Percentiles rank a stretch among this genome's conserved stretches.
Evolutionary conservation across 768 basidiomycete species (phyloP).

Genomic region (Termitomyces sp.): DNA sequence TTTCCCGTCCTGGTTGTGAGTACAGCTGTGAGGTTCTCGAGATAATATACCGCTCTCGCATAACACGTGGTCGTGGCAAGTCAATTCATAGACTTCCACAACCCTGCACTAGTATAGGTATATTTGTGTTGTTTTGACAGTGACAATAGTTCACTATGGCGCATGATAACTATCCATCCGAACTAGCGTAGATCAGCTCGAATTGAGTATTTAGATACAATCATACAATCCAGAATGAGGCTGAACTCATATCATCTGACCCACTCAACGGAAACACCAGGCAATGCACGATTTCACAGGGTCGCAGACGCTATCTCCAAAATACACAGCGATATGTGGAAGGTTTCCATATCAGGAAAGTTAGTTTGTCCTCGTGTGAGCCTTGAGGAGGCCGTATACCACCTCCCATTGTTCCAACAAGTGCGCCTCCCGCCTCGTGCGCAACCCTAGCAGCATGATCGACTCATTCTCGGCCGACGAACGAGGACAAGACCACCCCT

Average conservation of each 20-base stretch:
- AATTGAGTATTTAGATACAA: background rate
- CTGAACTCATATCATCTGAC: slow-evolving; percentile 2
- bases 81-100: background rate
- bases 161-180: background rate
- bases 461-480: background rate
- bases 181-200: background rate
- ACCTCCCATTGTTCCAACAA: slow-evolving; percentile 6
- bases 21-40: background rate
- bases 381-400: slow-evolving; percentile 5
- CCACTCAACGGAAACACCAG: background rate
- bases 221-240: background rate
- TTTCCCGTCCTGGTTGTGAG: too few species aligned
- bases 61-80: background rate
- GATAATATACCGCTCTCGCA: background rate
- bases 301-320: background rate
- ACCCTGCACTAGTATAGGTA: background rate
- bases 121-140: background rate
- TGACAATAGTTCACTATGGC: background rate
- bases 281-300: slow-evolving; percentile 4
- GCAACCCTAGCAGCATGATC: slow-evolving; percentile 1
- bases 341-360: slow-evolving; percentile 4
- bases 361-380: slow-evolving; percentile 6
- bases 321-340: background rate
- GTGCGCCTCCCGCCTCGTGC: slow-evolving; percentile 14
- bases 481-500: background rate